These are phyloP conservation scores for Eutypa lata DNA, from an alignment of 2,329 filamentous ascomycete genomes.

Conservation along the genomic window DNA sequence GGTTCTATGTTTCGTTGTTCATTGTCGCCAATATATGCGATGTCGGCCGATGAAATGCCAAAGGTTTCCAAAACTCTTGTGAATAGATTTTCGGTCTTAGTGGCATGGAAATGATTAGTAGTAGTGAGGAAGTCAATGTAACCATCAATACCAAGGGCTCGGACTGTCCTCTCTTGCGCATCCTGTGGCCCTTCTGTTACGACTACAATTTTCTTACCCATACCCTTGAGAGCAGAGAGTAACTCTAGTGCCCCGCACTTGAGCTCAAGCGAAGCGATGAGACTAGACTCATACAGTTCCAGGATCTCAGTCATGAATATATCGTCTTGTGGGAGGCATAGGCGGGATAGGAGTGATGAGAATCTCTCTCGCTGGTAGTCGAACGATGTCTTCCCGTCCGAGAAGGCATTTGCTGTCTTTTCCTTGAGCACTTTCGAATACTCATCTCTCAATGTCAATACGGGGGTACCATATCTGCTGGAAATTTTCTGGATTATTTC, in stretches of 20 bases:
- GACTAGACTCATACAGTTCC: slow-evolving; percentile 26
- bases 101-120: slow-evolving; percentile 25
- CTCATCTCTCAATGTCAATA: slow-evolving; percentile 13
- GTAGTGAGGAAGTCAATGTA: slow-evolving; percentile 30
- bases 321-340: slow-evolving; percentile 14
- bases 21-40: slow-evolving; percentile 29
- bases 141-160: slow-evolving; percentile 23
- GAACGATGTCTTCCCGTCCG: slow-evolving; percentile 39
- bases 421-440: slow-evolving; percentile 32
- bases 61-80: slow-evolving; percentile 23
- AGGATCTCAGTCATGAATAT: slow-evolving; percentile 20
- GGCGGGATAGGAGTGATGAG: slow-evolving; percentile 26
- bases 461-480: slow-evolving; percentile 7
- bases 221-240: slow-evolving; percentile 28
- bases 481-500: slow-evolving; percentile 30
- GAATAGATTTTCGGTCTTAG: slow-evolving; percentile 28
- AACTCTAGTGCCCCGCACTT: slow-evolving; percentile 36
- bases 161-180: slow-evolving; percentile 41
- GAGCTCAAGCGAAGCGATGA: slow-evolving; percentile 26
- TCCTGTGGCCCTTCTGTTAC: slow-evolving; percentile 47
- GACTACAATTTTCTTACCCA: slow-evolving; percentile 37
- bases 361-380: slow-evolving; percentile 42
- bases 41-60: slow-evolving; percentile 18
- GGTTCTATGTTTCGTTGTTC: slow-evolving; percentile 26
- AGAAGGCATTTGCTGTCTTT: slow-evolving; percentile 38